Percentiles rank a stretch among this genome's conserved stretches.
These are phyloP conservation scores for Blastomyces percursus DNA, from an alignment of 2,329 filamentous ascomycete species.

Conservation along the genomic window DNA sequence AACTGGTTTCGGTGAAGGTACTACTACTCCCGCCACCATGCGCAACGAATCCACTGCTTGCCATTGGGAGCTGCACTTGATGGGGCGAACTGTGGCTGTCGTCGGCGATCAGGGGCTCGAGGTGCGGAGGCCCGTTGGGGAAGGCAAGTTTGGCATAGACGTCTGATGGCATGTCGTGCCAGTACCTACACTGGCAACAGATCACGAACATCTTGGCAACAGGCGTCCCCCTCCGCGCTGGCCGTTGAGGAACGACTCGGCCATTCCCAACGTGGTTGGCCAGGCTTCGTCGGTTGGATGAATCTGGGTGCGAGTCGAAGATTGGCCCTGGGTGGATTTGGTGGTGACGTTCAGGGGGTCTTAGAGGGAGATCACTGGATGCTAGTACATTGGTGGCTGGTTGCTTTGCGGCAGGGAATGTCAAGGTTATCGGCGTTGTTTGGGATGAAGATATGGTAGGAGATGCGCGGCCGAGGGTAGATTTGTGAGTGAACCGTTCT, in stretches of 20 bases:
- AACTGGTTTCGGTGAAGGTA: neutral
- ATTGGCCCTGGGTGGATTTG: neutral
- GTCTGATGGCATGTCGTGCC: conserved; percentile 34
- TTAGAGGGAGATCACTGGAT: neutral
- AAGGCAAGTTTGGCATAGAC: conserved; percentile 28
- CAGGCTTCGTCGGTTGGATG: conserved; percentile 4
- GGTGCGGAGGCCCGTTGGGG: conserved; percentile 14
- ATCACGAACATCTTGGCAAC: conserved; percentile 32
- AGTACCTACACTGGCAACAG: conserved; percentile 34
- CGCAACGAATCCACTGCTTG: neutral
- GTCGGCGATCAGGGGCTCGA: neutral
- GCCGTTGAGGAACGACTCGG: neutral
- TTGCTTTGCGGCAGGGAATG: neutral
- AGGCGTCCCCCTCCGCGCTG: conserved; percentile 10
- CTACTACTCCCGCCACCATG: neutral
- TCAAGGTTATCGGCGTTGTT: neutral
- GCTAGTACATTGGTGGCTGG: neutral
- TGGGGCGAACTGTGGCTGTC: neutral
- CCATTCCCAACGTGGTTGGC: neutral
- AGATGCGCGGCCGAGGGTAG: neutral
- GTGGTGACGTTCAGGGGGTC: neutral
- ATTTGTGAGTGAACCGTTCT: neutral
- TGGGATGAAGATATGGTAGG: neutral
- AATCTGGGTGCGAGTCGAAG: neutral
- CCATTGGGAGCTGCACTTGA: neutral